Conservation (phyloP, 352 stramenopile genomes). For the Bremia lactucae region DNA sequence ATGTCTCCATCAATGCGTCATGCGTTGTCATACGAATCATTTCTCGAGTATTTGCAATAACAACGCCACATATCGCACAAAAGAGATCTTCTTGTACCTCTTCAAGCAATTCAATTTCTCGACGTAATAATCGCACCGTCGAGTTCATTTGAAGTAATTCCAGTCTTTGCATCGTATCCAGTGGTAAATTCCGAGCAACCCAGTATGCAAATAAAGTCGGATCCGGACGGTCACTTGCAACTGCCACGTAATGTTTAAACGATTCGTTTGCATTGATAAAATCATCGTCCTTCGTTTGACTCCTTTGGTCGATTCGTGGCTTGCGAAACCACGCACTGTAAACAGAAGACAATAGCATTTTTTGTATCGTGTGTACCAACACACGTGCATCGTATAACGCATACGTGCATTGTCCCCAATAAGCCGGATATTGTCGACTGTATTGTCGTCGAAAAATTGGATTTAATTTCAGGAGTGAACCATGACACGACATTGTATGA, state of each 20-base stretch:
- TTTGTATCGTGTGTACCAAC: constrained; percentile 56
- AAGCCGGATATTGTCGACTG: constrained; percentile 29
- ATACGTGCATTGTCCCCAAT: constrained; percentile 39
- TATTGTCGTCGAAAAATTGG: constrained; percentile 9
- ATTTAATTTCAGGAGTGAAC: too few relatives aligned
- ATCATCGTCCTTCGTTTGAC: constrained; percentile 1
- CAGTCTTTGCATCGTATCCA: constrained; percentile 46
- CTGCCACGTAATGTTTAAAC: constrained; percentile 22
- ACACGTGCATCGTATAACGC: constrained; percentile 44
- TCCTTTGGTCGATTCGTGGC: constrained; percentile 5
- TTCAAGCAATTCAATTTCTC: constrained; percentile 46
- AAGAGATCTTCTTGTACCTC: constrained; percentile 52
- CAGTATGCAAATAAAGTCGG: constrained; percentile 70
- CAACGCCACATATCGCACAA: constrained; percentile 48
- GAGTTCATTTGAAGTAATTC: constrained; percentile 50
- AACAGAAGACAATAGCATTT: constrained; percentile 54
- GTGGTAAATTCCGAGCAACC: constrained; percentile 59
- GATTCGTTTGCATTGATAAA: constrained; percentile 10
- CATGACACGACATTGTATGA: constrained; percentile 7
- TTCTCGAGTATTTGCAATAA: constrained; percentile 54
- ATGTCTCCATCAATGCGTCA: constrained; percentile 45
- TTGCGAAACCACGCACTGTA: constrained; percentile 67
- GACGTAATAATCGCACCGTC: constrained; percentile 43
- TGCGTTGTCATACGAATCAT: constrained; percentile 73
- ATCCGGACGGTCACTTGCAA: constrained; percentile 37